A percentile compares a stretch with the other conserved stretches of the same genome.
phyloP scores from a whole-genome alignment of 352 stramenopile species.

The Phytophthora citricola region DNA sequence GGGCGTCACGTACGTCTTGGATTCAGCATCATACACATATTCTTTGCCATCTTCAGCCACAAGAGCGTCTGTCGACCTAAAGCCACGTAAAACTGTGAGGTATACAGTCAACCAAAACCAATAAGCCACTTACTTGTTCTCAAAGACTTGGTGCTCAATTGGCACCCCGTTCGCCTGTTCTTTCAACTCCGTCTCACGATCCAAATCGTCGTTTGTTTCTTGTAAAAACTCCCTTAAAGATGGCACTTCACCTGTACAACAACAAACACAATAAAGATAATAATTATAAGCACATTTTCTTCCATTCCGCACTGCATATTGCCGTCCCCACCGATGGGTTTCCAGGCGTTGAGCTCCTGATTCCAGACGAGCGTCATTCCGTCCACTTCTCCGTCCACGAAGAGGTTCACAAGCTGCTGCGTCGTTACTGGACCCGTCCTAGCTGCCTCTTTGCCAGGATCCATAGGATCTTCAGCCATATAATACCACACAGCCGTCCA shows the following conservation, averaged over 20 bases:
- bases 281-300: not conserved
- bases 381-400: conserved; percentile 71
- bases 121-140: conserved; percentile 44
- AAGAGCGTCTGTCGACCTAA: conserved; percentile 52
- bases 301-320: not conserved
- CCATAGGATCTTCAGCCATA: conserved; percentile 38
- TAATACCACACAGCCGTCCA: conserved; percentile 74
- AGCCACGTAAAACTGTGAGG: not conserved
- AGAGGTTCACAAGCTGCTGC: conserved; percentile 60
- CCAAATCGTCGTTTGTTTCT: conserved; percentile 71
- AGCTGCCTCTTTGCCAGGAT: conserved; percentile 11
- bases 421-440: conserved; percentile 57
- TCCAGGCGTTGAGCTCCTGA: conserved; percentile 56
- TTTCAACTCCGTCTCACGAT: conserved; percentile 58
- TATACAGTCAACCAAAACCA: not conserved
- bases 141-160: conserved; percentile 60
- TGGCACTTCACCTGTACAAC: conserved; percentile 50
- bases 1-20: conserved; percentile 72
- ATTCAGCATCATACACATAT: conserved; percentile 75
- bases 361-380: conserved; percentile 80
- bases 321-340: conserved; percentile 54
- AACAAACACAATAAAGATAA: conserved; percentile 14
- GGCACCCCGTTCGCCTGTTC: conserved; percentile 47
- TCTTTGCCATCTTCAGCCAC: conserved; percentile 72
- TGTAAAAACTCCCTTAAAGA: conserved; percentile 75